These are phyloP conservation scores for Ceratobasidium sp. DNA, from an alignment of 1,284 basidiomycete species.

Conservation along the genomic window DNA sequence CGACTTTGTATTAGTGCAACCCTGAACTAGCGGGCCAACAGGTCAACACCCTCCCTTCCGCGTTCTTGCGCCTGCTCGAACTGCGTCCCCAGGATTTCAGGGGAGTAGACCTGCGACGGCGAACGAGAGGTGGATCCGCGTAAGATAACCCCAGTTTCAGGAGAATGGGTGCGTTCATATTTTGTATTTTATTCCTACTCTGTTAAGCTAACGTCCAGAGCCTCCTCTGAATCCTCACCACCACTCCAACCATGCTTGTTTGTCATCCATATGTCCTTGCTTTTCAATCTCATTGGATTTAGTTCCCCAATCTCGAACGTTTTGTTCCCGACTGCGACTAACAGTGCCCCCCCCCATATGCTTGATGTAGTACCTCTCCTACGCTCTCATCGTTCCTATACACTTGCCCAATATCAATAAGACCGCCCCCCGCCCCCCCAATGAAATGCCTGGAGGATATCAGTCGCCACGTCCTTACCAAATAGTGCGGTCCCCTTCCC, in stretches of 20 bases:
- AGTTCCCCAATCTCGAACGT: no score
- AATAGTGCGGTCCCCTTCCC: slow-evolving; percentile 62
- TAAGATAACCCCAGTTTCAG: slow-evolving; percentile 67
- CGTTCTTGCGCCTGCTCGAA: slow-evolving; percentile 58
- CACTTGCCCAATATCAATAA: slow-evolving; percentile 58
- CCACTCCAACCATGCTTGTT: slow-evolving; percentile 53
- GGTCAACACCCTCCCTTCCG: slow-evolving; percentile 58
- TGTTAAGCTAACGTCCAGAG: slow-evolving; percentile 62
- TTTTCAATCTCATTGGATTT: no score
- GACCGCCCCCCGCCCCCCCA: slow-evolving; percentile 60
- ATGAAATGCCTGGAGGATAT: slow-evolving; percentile 63
- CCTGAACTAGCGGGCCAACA: not conserved
- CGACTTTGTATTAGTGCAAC: not conserved
- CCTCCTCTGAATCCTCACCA: slow-evolving; percentile 60
- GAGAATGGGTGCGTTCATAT: not conserved
- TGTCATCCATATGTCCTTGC: not conserved
- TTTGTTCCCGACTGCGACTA: no score
- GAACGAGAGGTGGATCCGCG: slow-evolving; percentile 75
- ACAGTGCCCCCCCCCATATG: not conserved
- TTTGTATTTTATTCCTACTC: slow-evolving; percentile 54
- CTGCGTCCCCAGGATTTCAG: slow-evolving; percentile 65
- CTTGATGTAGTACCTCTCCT: slow-evolving; percentile 57
- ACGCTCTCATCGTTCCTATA: slow-evolving; percentile 60
- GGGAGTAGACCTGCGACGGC: slow-evolving; percentile 58
- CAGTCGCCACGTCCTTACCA: slow-evolving; percentile 56